Base-by-base conservation (phyloP, 139 green algal species). In the Chlorella sp. region DNA sequence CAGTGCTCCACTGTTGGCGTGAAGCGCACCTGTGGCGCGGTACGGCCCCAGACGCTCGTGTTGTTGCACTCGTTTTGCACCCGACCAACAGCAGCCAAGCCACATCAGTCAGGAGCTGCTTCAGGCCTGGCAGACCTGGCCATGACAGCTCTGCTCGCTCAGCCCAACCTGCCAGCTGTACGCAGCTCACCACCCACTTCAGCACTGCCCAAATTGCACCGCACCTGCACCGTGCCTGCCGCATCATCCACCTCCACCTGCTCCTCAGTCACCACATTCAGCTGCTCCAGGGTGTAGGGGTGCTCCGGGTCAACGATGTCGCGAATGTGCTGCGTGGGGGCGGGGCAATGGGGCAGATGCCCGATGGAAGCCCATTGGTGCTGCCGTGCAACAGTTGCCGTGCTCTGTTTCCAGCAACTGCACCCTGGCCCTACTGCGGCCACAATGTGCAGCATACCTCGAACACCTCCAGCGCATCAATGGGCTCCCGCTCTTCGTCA, bases 241-340 rank as follows among this genome's bases (percentile, higher is more conserved):
- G 34, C 56, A 82, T 98, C 95, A 65, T 96, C 89, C 28, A 98
- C 92, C 3, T 83, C 67, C 6, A 98, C 93, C 15, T 92, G 79
- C 36, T 95, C 90, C 89, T 86, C 81, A 13, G 51, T 85, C 12
- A 98, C 94, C 67, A 99, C 95, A 70, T 95, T 93, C 4, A 99
- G 90, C 91, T 99, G 95, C 90, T 99, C 97, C 44, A 99, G 85
- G 5, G 94, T 95, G 91, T 99, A 98, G 0, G 97, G 97, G 72
- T 99, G 97, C 92, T 99, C 97, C 0, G 97, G 97, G 74, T 99
- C 97, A 12, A 85, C 95, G 47, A 99, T 98, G 91, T 99, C 96
- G 2, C 94, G 90, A 25, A 98, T 91, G 85, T 97, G 93, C 85
- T 97, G 88, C 79, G 83, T 4, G 16, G 0, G 36, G 20, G 2